Percentiles rank a stretch among this genome's conserved stretches.
Conservation (phyloP, 2,329 filamentous ascomycete species). For the Aureobasidium vineae region DNA sequence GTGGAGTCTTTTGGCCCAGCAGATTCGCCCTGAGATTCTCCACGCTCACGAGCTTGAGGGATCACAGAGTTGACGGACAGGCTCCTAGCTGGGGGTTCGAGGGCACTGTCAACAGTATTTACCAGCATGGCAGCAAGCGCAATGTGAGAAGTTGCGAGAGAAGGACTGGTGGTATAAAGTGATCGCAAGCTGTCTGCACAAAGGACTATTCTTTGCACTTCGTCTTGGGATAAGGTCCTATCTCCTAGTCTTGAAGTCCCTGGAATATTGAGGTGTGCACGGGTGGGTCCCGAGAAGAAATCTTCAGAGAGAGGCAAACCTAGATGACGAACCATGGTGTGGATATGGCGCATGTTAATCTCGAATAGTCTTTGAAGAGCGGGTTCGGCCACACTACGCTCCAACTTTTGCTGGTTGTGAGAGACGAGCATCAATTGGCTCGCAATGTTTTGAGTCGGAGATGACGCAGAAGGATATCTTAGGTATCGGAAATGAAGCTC, state of each 20-base stretch:
- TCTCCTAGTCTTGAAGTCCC: constrained; percentile 28
- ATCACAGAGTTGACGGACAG: constrained; percentile 2
- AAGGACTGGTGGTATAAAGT: constrained; percentile 27
- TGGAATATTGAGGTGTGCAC: constrained; percentile 27
- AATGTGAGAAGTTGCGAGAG: constrained; percentile 27
- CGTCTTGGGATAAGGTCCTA: constrained; percentile 22
- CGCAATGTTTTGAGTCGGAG: not conserved
- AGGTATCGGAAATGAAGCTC: constrained; percentile 32
- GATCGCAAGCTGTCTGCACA: constrained; percentile 28
- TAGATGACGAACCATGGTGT: constrained; percentile 58
- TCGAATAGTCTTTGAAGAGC: constrained; percentile 39
- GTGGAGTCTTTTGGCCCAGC: not conserved
- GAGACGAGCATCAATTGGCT: not conserved
- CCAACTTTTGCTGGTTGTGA: not conserved
- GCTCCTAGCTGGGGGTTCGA: not conserved
- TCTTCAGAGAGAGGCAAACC: constrained; percentile 34
- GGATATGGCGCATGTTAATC: constrained; percentile 65
- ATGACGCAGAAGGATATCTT: constrained; percentile 6
- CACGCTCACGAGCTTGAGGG: constrained; percentile 3
- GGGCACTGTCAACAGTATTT: constrained; percentile 1
- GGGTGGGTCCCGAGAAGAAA: constrained; percentile 26
- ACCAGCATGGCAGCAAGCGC: constrained; percentile 25
- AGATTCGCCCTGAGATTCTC: not conserved
- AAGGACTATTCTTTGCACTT: constrained; percentile 29
- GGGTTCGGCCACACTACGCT: constrained; percentile 26